A percentile compares a stretch with the other conserved stretches of the same genome.
Conservation (phyloP, 306 rosid species). For the Malus domestica region ASM211411v1 NC_041795.1:32666501-32667000, state of each 20-base stretch:
- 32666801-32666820: constrained; percentile 54
- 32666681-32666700: constrained; percentile 45
- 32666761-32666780: constrained; percentile 59
- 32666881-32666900: background rate
- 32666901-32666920: too few relatives aligned
- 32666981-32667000: too few relatives aligned
- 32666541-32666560: background rate
- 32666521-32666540: constrained; percentile 2
- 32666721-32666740: constrained; percentile 73
- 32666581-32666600: background rate
- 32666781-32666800: constrained; percentile 67
- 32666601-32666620: background rate
- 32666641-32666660: background rate
- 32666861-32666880: background rate
- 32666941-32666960: too few relatives aligned
- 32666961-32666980: too few relatives aligned
- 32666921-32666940: too few relatives aligned
- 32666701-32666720: constrained; percentile 87
- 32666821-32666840: too few relatives aligned
- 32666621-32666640: background rate
- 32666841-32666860: background rate
- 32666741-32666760: constrained; percentile 44
- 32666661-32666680: background rate
- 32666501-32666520: constrained; percentile 98
- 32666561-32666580: background rate